phyloP scores from a whole-genome alignment of 176 grass and related monocot genomes.

The Panicum miliaceum region DNA sequence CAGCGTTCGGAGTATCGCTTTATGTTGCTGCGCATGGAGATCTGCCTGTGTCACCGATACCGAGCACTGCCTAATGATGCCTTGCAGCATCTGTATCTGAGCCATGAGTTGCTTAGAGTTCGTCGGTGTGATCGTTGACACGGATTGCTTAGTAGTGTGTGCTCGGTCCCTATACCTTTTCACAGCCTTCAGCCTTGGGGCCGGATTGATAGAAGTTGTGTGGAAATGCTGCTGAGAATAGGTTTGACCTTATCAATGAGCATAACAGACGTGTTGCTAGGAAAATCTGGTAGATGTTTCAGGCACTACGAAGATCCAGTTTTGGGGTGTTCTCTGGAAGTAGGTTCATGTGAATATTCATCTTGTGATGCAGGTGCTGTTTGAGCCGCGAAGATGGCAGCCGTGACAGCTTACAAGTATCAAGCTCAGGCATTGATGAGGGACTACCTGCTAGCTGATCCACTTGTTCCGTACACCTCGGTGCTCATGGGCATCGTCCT shows the following conservation, averaged over 20 bases:
- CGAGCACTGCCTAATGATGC: background rate
- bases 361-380: slow-evolving; percentile 38
- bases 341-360: background rate
- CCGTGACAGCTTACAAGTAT: slow-evolving; percentile 61
- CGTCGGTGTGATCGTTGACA: background rate
- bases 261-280: background rate
- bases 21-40: slow-evolving; percentile 15
- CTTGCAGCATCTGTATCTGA: background rate
- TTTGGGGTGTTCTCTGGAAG: background rate
- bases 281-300: background rate
- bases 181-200: slow-evolving; percentile 1
- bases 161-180: background rate
- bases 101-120: background rate
- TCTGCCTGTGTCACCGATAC: slow-evolving; percentile 38
- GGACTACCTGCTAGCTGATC: slow-evolving; percentile 83
- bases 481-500: slow-evolving; percentile 74
- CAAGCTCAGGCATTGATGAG: slow-evolving; percentile 72
- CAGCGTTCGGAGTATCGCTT: background rate
- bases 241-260: background rate
- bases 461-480: slow-evolving; percentile 69
- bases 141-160: background rate
- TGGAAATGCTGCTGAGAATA: background rate
- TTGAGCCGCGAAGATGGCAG: slow-evolving; percentile 49
- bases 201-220: background rate
- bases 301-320: slow-evolving; percentile 12